Base-by-base conservation (phyloP, 1,139 yeast species). In the Zygotorulaspora mrakii region DNA sequence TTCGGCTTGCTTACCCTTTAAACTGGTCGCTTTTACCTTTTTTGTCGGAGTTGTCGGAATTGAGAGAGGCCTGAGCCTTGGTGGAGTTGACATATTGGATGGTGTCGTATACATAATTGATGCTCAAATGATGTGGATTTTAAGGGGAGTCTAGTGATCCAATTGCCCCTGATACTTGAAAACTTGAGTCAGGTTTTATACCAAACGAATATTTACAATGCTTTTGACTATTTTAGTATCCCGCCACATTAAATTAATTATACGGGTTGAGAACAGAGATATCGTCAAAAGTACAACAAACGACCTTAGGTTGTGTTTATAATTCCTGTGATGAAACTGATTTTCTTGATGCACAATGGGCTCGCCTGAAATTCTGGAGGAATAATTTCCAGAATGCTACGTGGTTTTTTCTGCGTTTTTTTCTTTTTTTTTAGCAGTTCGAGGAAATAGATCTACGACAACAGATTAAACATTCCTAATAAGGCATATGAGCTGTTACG, bases 361-460 rank as follows among this genome's bases (percentile, higher is more conserved):
- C 5, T 7, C 12, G n/a, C 11, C 11, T 9, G 12, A 17, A 16
- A 28, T 16, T 14, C 20, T 14, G 18, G 31, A 5, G 17, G 31
- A 10, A 14, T 16, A 28, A 14, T 28, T 28, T 28, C 31, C 11
- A 14, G 31, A 28, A 28, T 17, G 20, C 31, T 16, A 28, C 31
- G 20, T 9, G 5, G 9, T 28, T 17, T 17, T 20, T 28, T 17
- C 13, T 11, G 13, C 10, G 14, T 28, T 28, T n/a, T 28, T 5
- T 28, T 28, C 9, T 14, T 7, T 16, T 16, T 8, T 16, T 14
- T 14, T n/a, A 8, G 18, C 11, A n/a, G 18, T 20, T 28, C 31
- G 31, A 28, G 31, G 31, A 28, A 28, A 14, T 12, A 28, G 31
- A 28, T 28, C 31, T 28, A 28, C 31, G 31, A 10, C 17, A 14